These are phyloP conservation scores for Hemerocallis citrina DNA, from an alignment of 106 monocot species.

Conservation along the genomic window DNA sequence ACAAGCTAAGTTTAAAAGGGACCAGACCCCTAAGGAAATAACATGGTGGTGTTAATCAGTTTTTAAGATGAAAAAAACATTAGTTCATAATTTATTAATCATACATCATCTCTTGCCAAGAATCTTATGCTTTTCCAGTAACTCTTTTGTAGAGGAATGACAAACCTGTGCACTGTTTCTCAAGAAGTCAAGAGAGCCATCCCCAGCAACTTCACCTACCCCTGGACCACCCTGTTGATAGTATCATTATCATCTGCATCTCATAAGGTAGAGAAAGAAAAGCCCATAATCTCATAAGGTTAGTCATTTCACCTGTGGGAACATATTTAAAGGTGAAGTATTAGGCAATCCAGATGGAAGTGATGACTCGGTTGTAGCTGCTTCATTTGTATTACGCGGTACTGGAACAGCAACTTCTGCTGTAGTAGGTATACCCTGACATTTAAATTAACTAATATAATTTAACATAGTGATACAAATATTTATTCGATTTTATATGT, in stretches of 20 bases:
- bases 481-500: no score
- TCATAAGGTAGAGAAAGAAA: no score
- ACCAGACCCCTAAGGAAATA: no score
- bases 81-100: neutral
- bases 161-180: conserved; percentile 84
- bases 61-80: neutral
- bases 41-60: neutral
- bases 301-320: conserved; percentile 69
- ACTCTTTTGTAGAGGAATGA: neutral
- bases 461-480: no score
- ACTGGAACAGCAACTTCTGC: conserved; percentile 72
- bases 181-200: conserved; percentile 85
- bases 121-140: no score
- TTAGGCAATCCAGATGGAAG: conserved; percentile 67
- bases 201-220: conserved; percentile 35
- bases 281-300: neutral
- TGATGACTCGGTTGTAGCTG: conserved; percentile 14
- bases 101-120: no score
- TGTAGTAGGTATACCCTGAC: conserved; percentile 78
- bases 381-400: conserved; percentile 13
- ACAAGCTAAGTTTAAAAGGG: no score
- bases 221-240: conserved; percentile 12
- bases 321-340: conserved; percentile 79
- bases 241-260: neutral
- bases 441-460: conserved; percentile 1